Conservation (phyloP, 345 rosid species). For the Hibiscus syriacus region DNA sequence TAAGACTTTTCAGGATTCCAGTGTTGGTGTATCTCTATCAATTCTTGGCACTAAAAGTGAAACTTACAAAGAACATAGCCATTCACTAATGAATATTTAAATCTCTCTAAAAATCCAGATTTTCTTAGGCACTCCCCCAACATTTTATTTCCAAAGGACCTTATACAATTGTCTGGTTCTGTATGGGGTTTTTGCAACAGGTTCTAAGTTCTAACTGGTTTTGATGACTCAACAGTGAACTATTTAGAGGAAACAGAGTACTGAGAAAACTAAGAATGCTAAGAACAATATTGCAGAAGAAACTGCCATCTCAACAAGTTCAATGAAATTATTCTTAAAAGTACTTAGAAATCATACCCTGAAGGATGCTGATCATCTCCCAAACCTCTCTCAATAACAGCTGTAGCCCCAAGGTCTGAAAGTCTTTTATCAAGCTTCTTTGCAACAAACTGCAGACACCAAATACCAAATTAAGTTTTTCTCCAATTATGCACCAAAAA, state of each 20-base stretch:
- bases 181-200: neutral
- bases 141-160: neutral
- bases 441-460: slow-evolving; percentile 78
- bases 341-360: slow-evolving; percentile 53
- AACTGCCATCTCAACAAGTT: neutral
- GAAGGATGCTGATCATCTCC: slow-evolving; percentile 98
- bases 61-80: neutral
- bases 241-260: neutral
- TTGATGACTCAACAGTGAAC: neutral
- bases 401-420: slow-evolving; percentile 66
- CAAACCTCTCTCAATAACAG: slow-evolving; percentile 70
- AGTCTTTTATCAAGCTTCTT: slow-evolving; percentile 92
- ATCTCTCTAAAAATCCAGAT: too few species aligned
- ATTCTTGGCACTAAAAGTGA: neutral
- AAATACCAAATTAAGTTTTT: slow-evolving; percentile 9
- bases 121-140: neutral
- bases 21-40: neutral
- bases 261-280: neutral
- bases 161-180: neutral
- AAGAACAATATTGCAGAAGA: neutral
- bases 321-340: neutral
- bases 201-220: neutral
- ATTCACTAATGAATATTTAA: neutral
- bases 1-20: neutral
- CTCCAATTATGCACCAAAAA: neutral